Conservation (phyloP, 2,329 filamentous ascomycete genomes). For the Colletotrichum euphorbiae region DNA sequence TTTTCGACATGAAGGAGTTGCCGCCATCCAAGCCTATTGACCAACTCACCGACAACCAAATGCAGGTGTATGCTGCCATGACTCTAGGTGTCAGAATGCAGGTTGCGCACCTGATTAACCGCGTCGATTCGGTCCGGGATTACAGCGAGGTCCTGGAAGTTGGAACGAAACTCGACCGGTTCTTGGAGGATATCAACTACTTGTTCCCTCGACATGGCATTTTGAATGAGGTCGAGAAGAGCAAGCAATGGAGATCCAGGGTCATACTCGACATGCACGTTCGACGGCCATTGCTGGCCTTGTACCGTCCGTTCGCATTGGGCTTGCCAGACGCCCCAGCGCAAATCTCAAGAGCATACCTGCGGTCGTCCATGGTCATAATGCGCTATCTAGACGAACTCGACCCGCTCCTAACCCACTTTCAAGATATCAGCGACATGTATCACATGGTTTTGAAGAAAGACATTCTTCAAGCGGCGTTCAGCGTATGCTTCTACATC, state of each 20-base stretch:
- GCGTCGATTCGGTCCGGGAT: conserved; percentile 64
- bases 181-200: conserved; percentile 66
- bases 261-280: conserved; percentile 67
- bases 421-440: conserved; percentile 62
- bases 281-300: conserved; percentile 61
- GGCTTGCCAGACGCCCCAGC: conserved; percentile 61
- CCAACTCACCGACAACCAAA: conserved; percentile 63
- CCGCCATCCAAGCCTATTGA: conserved; percentile 63
- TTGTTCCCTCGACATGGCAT: conserved; percentile 61
- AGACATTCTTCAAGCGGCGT: conserved; percentile 66
- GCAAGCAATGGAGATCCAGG: conserved; percentile 63
- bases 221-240: conserved; percentile 57
- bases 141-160: conserved; percentile 65
- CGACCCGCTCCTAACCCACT: conserved; percentile 59
- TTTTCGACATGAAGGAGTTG: conserved; percentile 59
- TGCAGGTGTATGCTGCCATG: conserved; percentile 65
- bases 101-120: conserved; percentile 62
- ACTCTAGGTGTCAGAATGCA: conserved; percentile 62
- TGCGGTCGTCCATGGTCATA: conserved; percentile 67
- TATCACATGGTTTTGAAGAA: conserved; percentile 64
- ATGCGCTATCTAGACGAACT: conserved; percentile 66
- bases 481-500: conserved; percentile 68
- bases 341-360: conserved; percentile 64
- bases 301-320: conserved; percentile 67
- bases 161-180: conserved; percentile 64